Base-by-base conservation (phyloP, 495 filamentous ascomycete genomes). In the Aspergillus carlsbadensis region DNA sequence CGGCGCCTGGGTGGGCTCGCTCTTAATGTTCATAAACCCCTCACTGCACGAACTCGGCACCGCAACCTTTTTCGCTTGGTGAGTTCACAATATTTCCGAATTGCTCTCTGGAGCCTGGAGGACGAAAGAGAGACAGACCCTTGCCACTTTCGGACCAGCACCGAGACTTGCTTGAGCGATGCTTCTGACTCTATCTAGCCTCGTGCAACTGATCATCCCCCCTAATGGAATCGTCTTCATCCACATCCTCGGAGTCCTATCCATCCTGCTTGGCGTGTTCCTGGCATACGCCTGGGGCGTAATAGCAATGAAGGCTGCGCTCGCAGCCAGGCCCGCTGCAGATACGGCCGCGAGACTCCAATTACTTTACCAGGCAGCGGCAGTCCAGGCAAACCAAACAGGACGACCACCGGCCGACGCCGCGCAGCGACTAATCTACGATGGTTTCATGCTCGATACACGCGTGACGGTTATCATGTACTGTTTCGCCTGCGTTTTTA, bases 251-350 rank as follows among this genome's bases (percentile, higher is more conserved):
- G 71, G 54, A 36, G 43, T 62, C 1, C 10, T 75, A 3, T 68
- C 73, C 21, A 59, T 77, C 7, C 53, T 71, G 8, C 0, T 75
- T 21, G 74, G 74, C 2, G 70, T 77, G 44, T 70, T 59, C 7
- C 24, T 71, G 0, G 70, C 71, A 57, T 75, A 72, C 70, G 72
- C 57, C 42, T 77, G 74, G 74, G 74, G 74, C 50, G 64, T 73
- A 8, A 69, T 77, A 49, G 57, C 59, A 8, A 74, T 71, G 71
- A 75, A 74, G 48, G 74, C 74, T n/a, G 72, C 72, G 6, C 46
- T 60, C 34, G 74, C 74, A 2, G 73, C 71, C 15, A 62, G 74
- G 36, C 68, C 73, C 6, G 64, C 63, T n/a, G 66, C 68, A 35
- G 72, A 71, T 1, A 74, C 67, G 0, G 63, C 74, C 44, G 71